phyloP scores from a whole-genome alignment of 257 asterid species.

The Plantago elongata region DNA sequence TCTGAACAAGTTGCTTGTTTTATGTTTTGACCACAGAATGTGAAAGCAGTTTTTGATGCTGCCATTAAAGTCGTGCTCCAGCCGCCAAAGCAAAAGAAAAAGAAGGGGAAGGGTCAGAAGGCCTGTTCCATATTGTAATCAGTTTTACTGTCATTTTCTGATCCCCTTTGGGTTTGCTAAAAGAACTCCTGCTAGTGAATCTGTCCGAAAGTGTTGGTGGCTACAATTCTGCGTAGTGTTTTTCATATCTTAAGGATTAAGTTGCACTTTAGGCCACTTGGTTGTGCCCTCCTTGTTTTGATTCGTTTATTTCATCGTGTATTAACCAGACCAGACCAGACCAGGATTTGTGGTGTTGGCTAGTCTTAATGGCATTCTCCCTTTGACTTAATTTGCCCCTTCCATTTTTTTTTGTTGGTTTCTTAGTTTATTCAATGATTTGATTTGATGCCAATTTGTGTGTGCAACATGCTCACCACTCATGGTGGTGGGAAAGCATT shows the following conservation, averaged over 20 bases:
- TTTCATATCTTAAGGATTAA: conserved; percentile 26
- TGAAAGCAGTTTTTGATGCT: conserved; percentile 50
- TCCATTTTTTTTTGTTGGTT: conserved; percentile 9
- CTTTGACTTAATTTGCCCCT: conserved; percentile 13
- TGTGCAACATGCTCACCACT: conserved; percentile 14
- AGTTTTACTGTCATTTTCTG: conserved; percentile 26
- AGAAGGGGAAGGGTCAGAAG: conserved; percentile 50
- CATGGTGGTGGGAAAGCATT: conserved; percentile 10
- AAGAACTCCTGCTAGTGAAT: conserved; percentile 30
- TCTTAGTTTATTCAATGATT: conserved; percentile 2
- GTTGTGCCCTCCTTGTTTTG: conserved; percentile 45
- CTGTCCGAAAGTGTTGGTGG: conserved; percentile 33
- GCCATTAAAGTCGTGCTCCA: conserved; percentile 66
- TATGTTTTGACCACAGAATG: conserved; percentile 30
- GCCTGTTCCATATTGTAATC: conserved; percentile 77
- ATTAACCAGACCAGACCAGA: conserved; percentile 40
- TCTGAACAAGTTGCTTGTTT: conserved; percentile 16
- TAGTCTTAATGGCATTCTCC: conserved; percentile 22
- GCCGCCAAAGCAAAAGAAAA: conserved; percentile 58
- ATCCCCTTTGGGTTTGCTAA: conserved; percentile 33
- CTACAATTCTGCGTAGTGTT: conserved; percentile 28
- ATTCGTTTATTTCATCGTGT: conserved; percentile 40
- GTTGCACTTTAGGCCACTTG: conserved; percentile 45
- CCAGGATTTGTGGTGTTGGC: conserved; percentile 32
- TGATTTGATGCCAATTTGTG: conserved; percentile 10